A percentile compares a stretch with the other conserved stretches of the same genome.
These are phyloP conservation scores for Amborella trichopoda DNA, from an alignment of 164 flowering plant species.

Conservation along the genomic window DNA sequence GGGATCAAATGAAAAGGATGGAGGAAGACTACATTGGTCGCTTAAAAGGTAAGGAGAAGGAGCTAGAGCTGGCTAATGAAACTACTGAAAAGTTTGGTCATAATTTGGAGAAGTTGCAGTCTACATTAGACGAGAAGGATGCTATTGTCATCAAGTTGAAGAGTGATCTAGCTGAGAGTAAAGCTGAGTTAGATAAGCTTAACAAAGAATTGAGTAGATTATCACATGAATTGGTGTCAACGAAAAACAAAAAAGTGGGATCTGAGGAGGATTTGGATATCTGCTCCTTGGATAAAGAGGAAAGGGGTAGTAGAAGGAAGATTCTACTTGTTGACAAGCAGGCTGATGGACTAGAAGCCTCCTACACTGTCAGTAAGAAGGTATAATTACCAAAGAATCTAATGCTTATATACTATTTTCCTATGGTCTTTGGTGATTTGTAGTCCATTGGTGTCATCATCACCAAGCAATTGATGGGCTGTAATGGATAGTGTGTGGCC, in stretches of 20 bases:
- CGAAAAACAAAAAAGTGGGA: no score
- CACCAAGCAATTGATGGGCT: no score
- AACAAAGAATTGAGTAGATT: conserved; percentile 36
- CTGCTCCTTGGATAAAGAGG: conserved; percentile 8
- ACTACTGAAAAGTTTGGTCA: conserved; percentile 32
- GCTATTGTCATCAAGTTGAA: conserved; percentile 22
- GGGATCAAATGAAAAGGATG: conserved; percentile 61
- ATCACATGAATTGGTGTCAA: conserved; percentile 30
- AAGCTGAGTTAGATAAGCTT: conserved; percentile 22
- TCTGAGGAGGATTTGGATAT: conserved; percentile 16
- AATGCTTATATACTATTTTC: no score
- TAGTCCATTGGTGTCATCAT: no score
- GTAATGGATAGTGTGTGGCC: no score
- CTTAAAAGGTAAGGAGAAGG: conserved; percentile 23
- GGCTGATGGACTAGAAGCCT: conserved; percentile 9
- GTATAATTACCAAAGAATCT: no score
- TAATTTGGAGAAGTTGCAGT: conserved; percentile 38
- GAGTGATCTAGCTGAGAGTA: conserved; percentile 30
- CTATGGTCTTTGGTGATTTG: no score
- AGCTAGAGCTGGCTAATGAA: conserved; percentile 41
- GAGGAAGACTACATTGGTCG: conserved; percentile 33
- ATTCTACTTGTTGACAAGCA: conserved; percentile 23
- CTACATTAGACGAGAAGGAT: conserved; percentile 47
- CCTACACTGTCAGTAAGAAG: no score
- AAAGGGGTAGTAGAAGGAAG: conserved; percentile 2